Percentiles rank a stretch among this genome's conserved stretches.
phyloP scores from a whole-genome alignment of 352 stramenopile genomes.

The Achlya hypogyna region DNA sequence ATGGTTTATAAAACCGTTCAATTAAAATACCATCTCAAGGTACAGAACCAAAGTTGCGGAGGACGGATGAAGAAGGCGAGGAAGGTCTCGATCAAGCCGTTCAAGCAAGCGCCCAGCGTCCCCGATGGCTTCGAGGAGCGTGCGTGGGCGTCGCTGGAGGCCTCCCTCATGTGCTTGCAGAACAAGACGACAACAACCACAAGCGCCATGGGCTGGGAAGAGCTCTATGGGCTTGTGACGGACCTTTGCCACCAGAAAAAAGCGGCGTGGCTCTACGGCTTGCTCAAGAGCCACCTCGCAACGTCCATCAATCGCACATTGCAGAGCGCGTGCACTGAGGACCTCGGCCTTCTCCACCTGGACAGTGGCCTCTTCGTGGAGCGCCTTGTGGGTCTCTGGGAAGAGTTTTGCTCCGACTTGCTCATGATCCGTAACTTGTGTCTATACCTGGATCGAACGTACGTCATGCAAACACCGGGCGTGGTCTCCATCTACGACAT shows the following conservation, averaged over 20 bases:
- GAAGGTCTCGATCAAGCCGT: conserved; percentile 83
- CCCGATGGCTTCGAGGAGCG: conserved; percentile 65
- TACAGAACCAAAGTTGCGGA: background rate
- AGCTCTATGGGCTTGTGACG: conserved; percentile 77
- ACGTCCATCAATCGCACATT: background rate
- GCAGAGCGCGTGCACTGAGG: conserved; percentile 8
- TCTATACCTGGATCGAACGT: conserved; percentile 87
- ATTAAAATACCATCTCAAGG: background rate
- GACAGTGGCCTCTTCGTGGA: conserved; percentile 19
- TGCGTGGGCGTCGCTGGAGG: conserved; percentile 64
- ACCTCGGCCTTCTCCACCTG: conserved; percentile 6
- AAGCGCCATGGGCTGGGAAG: conserved; percentile 48
- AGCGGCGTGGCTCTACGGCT: conserved; percentile 46
- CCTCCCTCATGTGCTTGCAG: conserved; percentile 55
- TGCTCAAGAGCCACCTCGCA: conserved; percentile 15
- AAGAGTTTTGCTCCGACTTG: conserved; percentile 89
- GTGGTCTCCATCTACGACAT: conserved; percentile 89
- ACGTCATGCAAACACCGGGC: conserved; percentile 78
- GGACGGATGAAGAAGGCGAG: conserved; percentile 28
- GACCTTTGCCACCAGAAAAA: conserved; percentile 93
- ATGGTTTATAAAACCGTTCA: background rate
- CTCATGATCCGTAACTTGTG: conserved; percentile 91
- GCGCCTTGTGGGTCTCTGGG: conserved; percentile 41
- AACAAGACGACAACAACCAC: conserved; percentile 44
- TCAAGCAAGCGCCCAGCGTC: conserved; percentile 67